Evolutionary conservation across 495 filamentous ascomycete genomes (phyloP).

Genomic region (Annulohypoxylon bovei): DNA sequence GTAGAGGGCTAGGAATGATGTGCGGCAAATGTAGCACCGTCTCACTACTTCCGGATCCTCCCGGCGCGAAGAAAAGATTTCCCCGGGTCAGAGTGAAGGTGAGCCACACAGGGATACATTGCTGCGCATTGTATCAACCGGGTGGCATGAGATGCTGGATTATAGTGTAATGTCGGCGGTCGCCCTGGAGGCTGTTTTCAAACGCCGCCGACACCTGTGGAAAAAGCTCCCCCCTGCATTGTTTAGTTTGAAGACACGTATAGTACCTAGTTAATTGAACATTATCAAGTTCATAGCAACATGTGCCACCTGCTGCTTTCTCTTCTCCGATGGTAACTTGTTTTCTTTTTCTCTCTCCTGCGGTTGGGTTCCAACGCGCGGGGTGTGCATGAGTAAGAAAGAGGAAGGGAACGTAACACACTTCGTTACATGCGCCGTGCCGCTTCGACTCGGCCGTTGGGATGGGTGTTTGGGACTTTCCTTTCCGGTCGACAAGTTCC

Average conservation of each 20-base stretch:
- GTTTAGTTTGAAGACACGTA: conserved; percentile 34
- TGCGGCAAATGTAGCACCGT: conserved; percentile 43
- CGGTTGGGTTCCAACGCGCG: conserved; percentile 22
- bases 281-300: conserved; percentile 32
- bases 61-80: conserved; percentile 32
- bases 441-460: conserved; percentile 18
- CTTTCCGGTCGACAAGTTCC: conserved; percentile 18
- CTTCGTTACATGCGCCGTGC: conserved; percentile 30
- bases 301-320: conserved; percentile 5
- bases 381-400: conserved; percentile 20
- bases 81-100: conserved; percentile 35
- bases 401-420: conserved; percentile 34
- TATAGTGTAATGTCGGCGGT: conserved; percentile 23
- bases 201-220: conserved; percentile 17
- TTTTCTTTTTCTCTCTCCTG: neutral
- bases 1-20: conserved; percentile 37
- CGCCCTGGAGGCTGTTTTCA: conserved; percentile 27
- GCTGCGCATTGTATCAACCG: conserved; percentile 33
- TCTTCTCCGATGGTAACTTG: neutral
- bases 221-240: conserved; percentile 34
- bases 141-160: conserved; percentile 46
- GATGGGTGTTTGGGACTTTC: conserved; percentile 16
- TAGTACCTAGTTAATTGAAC: conserved; percentile 42
- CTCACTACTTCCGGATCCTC: conserved; percentile 46
- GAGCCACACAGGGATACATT: conserved; percentile 31